A percentile compares a stretch with the other conserved stretches of the same genome.
These are phyloP conservation scores for Astrothelium macrocarpum DNA, from an alignment of 495 filamentous ascomycete genomes.

Conservation along the genomic window DNA sequence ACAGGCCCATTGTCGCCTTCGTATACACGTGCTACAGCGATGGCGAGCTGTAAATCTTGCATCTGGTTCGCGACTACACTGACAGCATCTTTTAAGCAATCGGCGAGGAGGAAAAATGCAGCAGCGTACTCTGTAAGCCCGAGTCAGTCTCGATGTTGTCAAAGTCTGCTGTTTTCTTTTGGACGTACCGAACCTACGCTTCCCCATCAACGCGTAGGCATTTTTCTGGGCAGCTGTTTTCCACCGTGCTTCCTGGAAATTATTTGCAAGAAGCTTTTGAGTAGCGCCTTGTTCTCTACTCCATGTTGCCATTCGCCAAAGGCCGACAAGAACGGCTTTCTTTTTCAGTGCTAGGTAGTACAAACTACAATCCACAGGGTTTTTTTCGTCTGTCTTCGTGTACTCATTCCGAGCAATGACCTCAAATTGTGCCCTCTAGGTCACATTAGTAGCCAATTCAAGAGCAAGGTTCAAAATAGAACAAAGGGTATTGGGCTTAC, in stretches of 20 bases:
- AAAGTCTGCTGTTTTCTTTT: neutral
- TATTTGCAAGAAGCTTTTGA: constrained; percentile 64
- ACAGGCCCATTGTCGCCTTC: constrained; percentile 77
- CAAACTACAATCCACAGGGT: constrained; percentile 87
- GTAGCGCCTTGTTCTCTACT: constrained; percentile 77
- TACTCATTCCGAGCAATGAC: constrained; percentile 87
- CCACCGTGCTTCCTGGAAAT: constrained; percentile 77
- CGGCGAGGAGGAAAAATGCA: constrained; percentile 89
- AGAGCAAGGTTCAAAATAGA: neutral
- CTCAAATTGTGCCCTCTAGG: constrained; percentile 71
- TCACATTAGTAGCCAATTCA: constrained; percentile 10
- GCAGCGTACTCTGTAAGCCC: constrained; percentile 66
- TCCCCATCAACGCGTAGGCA: constrained; percentile 90
- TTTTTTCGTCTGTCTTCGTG: constrained; percentile 74
- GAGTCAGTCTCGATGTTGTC: neutral
- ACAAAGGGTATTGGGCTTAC: constrained; percentile 40
- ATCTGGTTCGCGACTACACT: constrained; percentile 77
- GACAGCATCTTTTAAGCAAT: constrained; percentile 72
- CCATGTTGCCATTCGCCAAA: constrained; percentile 95
- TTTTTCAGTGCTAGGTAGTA: constrained; percentile 76
- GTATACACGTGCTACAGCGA: constrained; percentile 79
- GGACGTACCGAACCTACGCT: constrained; percentile 53
- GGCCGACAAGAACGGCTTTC: constrained; percentile 80
- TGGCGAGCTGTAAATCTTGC: constrained; percentile 80
- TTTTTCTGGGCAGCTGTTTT: constrained; percentile 90